phyloP scores from a whole-genome alignment of 2,329 filamentous ascomycete species.

The Hypomyces perniciosus region DNA sequence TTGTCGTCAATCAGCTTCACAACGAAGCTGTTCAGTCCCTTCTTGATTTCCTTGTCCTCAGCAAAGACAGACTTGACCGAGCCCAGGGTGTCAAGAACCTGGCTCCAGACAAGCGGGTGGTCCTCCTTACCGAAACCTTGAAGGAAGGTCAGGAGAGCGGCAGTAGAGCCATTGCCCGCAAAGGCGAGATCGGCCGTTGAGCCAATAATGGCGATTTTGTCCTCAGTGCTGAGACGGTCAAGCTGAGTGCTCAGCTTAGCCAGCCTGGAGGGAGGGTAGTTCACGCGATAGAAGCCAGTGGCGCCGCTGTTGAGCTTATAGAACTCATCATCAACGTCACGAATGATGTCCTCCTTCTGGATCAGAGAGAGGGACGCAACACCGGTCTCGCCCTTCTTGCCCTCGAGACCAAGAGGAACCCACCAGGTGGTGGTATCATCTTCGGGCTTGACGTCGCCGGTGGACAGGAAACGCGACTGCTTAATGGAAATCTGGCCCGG shows the following conservation, averaged over 20 bases:
- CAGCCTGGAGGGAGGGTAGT: constrained; percentile 81
- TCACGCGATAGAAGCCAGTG: constrained; percentile 85
- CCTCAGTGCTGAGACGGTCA: constrained; percentile 69
- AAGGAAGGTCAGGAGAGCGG: constrained; percentile 75
- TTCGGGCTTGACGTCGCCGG: constrained; percentile 82
- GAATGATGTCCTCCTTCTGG: constrained; percentile 69
- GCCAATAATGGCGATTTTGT: constrained; percentile 88
- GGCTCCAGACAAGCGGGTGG: constrained; percentile 84
- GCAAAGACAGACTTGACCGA: constrained; percentile 81
- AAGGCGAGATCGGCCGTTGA: constrained; percentile 86
- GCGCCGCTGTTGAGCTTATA: constrained; percentile 93
- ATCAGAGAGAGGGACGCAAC: constrained; percentile 64
- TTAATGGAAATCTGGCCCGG: constrained; percentile 73
- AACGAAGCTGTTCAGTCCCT: constrained; percentile 71
- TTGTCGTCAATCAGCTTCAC: constrained; percentile 70
- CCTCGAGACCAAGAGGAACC: constrained; percentile 82
- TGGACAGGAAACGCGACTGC: constrained; percentile 85
- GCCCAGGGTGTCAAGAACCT: constrained; percentile 70
- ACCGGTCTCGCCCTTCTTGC: constrained; percentile 59
- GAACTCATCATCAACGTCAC: constrained; percentile 68
- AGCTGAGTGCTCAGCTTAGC: constrained; percentile 73
- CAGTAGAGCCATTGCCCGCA: constrained; percentile 76
- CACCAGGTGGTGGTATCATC: constrained; percentile 94
- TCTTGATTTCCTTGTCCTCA: constrained; percentile 64
- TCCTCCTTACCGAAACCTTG: constrained; percentile 77